A percentile compares a stretch with the other conserved stretches of the same genome.
Conservation (phyloP, 345 rosid species). For the Bruguiera sexangula region DNA sequence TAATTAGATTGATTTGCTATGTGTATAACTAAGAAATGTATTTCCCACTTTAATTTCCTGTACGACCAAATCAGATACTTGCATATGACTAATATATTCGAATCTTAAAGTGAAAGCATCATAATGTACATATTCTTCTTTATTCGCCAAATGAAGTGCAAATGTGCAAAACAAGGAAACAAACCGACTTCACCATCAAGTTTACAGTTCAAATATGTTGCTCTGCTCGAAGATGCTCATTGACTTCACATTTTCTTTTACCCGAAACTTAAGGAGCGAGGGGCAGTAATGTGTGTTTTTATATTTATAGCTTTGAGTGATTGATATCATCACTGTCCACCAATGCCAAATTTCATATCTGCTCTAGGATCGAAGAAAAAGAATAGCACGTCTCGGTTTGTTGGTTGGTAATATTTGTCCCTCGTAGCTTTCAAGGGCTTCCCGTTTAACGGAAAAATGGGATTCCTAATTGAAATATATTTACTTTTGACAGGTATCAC, state of each 20-base stretch:
- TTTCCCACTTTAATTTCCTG: not conserved
- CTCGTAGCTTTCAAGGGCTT: too few relatives aligned
- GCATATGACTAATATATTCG: not conserved
- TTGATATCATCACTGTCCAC: not conserved
- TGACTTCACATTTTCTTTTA: not conserved
- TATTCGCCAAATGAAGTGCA: not conserved
- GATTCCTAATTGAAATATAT: too few relatives aligned
- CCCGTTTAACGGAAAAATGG: too few relatives aligned
- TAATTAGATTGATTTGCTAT: too few relatives aligned
- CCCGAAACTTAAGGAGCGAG: too few relatives aligned
- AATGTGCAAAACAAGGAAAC: not conserved
- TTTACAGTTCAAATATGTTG: not conserved
- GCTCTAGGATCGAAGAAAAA: not conserved
- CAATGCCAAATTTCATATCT: not conserved
- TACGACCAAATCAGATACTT: not conserved
- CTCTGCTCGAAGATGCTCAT: not conserved
- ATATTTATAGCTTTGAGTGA: not conserved
- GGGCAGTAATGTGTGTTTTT: too few relatives aligned
- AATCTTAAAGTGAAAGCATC: slow-evolving; percentile 3
- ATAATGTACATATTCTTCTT: not conserved
- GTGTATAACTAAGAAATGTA: not conserved
- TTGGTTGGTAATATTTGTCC: not conserved
- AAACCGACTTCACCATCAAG: not conserved
- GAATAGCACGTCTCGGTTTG: not conserved
- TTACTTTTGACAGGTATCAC: too few relatives aligned